Base-by-base conservation (phyloP, 2,329 filamentous ascomycete species). In the Aspergillus awamori region DNA sequence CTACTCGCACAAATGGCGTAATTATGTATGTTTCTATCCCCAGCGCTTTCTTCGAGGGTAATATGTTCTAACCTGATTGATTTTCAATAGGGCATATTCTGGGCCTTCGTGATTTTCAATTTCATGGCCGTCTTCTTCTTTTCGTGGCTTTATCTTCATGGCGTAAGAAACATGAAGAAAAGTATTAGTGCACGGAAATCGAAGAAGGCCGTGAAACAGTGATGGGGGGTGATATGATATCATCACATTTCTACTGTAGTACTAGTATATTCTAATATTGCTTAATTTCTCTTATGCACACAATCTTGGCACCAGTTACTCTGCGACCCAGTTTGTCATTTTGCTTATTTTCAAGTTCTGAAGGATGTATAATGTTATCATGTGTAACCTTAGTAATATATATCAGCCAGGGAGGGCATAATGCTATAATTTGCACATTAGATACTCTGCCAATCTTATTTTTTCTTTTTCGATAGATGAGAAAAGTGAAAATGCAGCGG, bases 51-150 rank as follows among this genome's bases (percentile, higher is more conserved):
- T 17, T 41, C 10, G 4, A n/a, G 36, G 24, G 2, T 4, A 2
- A 38, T 26, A 33, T 11, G 2, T 30, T 47, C 36, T 43, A 41
- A 5, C 3, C 26, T 61, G 28, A 22, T 8, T 33, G 24, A 52
- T 20, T n/a, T 8, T 13, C 24, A 1, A 24, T n/a, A 77, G 76
- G 82, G 87, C 2, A 86, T 89, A 55, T 87, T 89, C 65, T 86
- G 82, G 71, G 86, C 79, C 0, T 91, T 85, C 67, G 84, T 88
- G 20, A 71, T 83, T 1, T 90, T 90, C 69, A 90, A 91, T 63
- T 90, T 87, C 59, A 65, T 73, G 0, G 72, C 81, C 0, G 81
- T 86, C 7, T 86, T 84, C 61, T 38, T 78, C 8, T 80, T 82
- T 64, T 84, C 81, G 0, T 86, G 83, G 82, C 63, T 86, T 1